Base-by-base conservation (phyloP, 345 rosid genomes). In the Rubroshorea leprosula region DNA sequence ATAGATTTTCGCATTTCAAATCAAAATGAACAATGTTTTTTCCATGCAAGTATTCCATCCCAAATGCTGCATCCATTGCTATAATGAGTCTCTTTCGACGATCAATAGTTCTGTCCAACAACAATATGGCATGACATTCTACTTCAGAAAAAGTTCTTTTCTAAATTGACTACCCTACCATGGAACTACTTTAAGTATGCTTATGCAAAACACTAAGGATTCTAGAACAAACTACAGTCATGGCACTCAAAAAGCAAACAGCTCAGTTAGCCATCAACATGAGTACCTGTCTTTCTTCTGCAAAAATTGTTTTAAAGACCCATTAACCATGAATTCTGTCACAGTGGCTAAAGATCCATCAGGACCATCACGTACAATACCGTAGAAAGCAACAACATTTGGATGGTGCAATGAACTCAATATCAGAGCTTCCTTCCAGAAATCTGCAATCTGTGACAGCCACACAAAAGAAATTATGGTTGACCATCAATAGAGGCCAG, bases 361-460 rank as follows among this genome's bases (percentile, higher is more conserved):
- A 50, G 96, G 99, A 54, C 99, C 99, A 78, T 89, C 99, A 71
- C 99, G 96, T 59, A 89, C 99, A 69, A 93, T 89, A 49, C 97
- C 99, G 74, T 93, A 93, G 77, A 93, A 89, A 50, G 99, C 76
- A 66, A 93, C 96, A 45, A 93, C 99, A 69, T 89, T 93, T 29
- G 99, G 99, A 75, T 93, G 99, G 74, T 93, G 99, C 67, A 93
- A 75, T 58, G 99, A 93, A 72, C 99, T 83, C 75, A 93, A 77
- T 68, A 85, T 75, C 76, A 79, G 70, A 29, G 99, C 97, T 77
- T 93, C 99, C 76, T 81, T 93, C 99, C 99, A 93, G 71, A 93
- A 93, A 76, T 93, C 99, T 5, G 88, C 89, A 51, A 93, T 93
- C 99, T 93, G 68, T 58, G 74, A 65, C 61, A 68, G 53, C n/a